A percentile compares a stretch with the other conserved stretches of the same genome.
Evolutionary conservation across 345 rosid species (phyloP).

Genomic region (Acer yangbiense): DNA sequence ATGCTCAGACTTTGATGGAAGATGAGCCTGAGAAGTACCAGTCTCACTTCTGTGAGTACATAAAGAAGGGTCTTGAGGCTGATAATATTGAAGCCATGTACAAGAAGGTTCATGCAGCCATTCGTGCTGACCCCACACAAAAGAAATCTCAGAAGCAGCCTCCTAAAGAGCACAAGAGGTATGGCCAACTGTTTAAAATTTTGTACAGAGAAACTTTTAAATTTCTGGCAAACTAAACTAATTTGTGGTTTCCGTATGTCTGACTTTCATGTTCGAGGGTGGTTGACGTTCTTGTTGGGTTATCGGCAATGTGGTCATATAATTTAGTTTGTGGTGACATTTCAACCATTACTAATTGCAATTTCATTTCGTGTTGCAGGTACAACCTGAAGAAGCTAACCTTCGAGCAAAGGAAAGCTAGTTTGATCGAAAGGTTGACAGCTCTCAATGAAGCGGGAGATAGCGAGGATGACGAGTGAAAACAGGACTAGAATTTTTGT

Average conservation of each 20-base stretch:
- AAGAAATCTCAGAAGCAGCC: conserved; percentile 57
- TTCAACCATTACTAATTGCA: background rate
- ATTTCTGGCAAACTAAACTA: no score
- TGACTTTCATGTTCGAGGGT: no score
- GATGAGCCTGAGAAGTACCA: conserved; percentile 79
- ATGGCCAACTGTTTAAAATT: background rate
- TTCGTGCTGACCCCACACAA: conserved; percentile 58
- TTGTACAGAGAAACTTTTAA: no score
- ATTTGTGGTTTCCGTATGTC: no score
- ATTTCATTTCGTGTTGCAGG: conserved; percentile 28
- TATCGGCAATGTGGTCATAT: no score
- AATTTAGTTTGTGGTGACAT: background rate
- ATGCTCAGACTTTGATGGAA: conserved; percentile 41
- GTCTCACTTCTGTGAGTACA: conserved; percentile 60
- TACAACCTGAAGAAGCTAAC: conserved; percentile 54
- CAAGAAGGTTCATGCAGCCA: conserved; percentile 76
- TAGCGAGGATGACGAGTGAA: conserved; percentile 28
- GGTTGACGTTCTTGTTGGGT: background rate
- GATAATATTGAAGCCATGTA: conserved; percentile 60
- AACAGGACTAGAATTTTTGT: conserved; percentile 6
- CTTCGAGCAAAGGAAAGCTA: conserved; percentile 49
- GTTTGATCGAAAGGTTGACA: conserved; percentile 47
- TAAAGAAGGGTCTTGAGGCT: conserved; percentile 56
- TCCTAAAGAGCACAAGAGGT: conserved; percentile 70
- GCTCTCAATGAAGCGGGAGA: conserved; percentile 45